A percentile compares a stretch with the other conserved stretches of the same genome.
Evolutionary conservation across 345 rosid genomes (phyloP).

Genomic region (Noccaea caerulescens): DNA sequence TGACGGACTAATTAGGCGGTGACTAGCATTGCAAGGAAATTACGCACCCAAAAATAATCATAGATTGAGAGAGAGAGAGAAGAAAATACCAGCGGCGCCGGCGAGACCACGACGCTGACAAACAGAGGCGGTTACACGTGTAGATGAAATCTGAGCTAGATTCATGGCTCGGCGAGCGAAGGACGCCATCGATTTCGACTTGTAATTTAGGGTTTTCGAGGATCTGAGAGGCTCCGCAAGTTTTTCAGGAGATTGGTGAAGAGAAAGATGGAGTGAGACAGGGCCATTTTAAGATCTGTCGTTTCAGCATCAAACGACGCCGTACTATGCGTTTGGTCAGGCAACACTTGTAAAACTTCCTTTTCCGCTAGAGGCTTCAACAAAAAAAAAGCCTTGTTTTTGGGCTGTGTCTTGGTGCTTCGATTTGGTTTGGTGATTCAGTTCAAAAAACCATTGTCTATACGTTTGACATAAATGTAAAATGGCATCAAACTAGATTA

Average conservation of each 20-base stretch:
- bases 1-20: not conserved
- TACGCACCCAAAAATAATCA: not conserved
- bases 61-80: slow-evolving; percentile 2
- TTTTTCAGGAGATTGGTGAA: slow-evolving; percentile 25
- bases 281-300: slow-evolving; percentile 3
- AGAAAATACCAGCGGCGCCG: slow-evolving; percentile 73
- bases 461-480: not conserved
- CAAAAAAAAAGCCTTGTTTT: not conserved
- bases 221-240: slow-evolving; percentile 24
- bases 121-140: slow-evolving; percentile 40
- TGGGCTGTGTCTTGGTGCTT: not conserved
- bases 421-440: not conserved
- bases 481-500: not conserved
- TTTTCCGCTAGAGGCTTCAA: slow-evolving; percentile 5
- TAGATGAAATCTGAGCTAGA: slow-evolving; percentile 43
- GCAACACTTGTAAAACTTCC: not conserved
- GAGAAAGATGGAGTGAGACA: not conserved
- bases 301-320: not conserved
- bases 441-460: not conserved
- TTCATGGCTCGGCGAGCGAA: slow-evolving; percentile 48
- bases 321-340: not conserved
- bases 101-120: slow-evolving; percentile 79
- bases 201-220: slow-evolving; percentile 41
- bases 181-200: slow-evolving; percentile 40
- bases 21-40: slow-evolving; percentile 3